A percentile compares a stretch with the other conserved stretches of the same genome.
Conservation (phyloP, 345 rosid genomes). For the Laguncularia racemosa region DNA sequence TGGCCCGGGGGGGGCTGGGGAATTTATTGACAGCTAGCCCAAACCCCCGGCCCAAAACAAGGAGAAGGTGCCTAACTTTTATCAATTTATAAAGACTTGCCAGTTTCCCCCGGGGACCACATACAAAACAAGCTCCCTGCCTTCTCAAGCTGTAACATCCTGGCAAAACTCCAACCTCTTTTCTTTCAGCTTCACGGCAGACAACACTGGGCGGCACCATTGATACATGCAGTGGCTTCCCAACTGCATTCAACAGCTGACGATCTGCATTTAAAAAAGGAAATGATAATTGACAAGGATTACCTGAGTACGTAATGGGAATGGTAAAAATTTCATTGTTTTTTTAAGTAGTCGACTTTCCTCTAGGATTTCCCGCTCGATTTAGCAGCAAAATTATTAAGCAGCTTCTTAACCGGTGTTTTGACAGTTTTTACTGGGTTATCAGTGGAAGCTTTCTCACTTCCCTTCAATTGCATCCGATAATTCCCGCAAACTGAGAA, state of each 20-base stretch:
- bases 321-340: neutral
- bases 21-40: no score
- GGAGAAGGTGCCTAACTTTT: conserved; percentile 43
- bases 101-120: conserved; percentile 92
- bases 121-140: conserved; percentile 71
- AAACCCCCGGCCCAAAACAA: conserved; percentile 66
- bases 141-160: conserved; percentile 45
- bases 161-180: conserved; percentile 57
- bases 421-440: conserved; percentile 5
- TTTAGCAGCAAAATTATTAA: conserved; percentile 17
- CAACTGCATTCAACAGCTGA: conserved; percentile 54
- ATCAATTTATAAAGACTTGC: conserved; percentile 76
- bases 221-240: conserved; percentile 74
- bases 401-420: conserved; percentile 20
- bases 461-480: neutral
- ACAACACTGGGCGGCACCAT: conserved; percentile 49
- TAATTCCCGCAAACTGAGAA: neutral
- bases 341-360: conserved; percentile 13
- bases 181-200: conserved; percentile 78
- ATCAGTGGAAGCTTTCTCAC: conserved; percentile 16
- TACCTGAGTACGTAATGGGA: neutral
- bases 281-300: neutral
- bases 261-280: conserved; percentile 27
- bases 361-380: conserved; percentile 61
- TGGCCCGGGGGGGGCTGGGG: no score